Evolutionary conservation across 805 yeast genomes (phyloP), one percentile per base, ranked within the genome.

Genomic region (Saccharomycopsis synnaedendra): DNA sequence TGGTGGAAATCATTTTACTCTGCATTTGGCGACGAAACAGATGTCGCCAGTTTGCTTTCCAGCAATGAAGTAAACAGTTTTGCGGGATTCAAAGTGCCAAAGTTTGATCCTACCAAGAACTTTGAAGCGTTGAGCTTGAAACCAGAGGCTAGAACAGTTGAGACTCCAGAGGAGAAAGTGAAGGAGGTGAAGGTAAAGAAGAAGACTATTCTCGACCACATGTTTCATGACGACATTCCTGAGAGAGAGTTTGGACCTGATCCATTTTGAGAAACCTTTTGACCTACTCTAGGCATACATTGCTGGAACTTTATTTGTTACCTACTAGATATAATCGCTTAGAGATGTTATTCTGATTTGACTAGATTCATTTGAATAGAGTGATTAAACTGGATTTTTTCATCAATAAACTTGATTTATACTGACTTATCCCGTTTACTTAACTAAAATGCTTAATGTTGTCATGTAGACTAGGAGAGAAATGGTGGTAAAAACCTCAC

Each of bases 1-100:
- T 51, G 54, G 54, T 51, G 54, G 54, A 19, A 30, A 9, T 32
- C 36, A 10, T 51, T 51, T 27, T 48, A 51, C 10, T 28, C 32
- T 9, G 36, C 45, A 30, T 51, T 42, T 35, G 50, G 52, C 9
- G 28, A 9, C 5, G 47, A 43, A 8, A 42, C 46, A n/a, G 50
- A 48, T 32, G 35, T 49, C 35, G 33, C 29, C 38, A 31, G 27
- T 6, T 42, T 37, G 29, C 37, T 40, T 19, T 19, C 39, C 30
- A 33, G 10, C 37, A 44, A 43, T 32, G 30, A 44, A 19, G 28
- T 39, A 37, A 42, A n/a, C n/a, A 19, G 19, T 19, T 19, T 19
- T 19, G 19, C 19, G 19, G 19, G 19, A 19, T 19, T 19, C 19
- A 34, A 34, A n/a, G 10, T 3, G 8, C 36, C 36, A 34, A n/a